A percentile compares a stretch with the other conserved stretches of the same genome.
phyloP scores from a whole-genome alignment of 148 eudicot species.

The Dysphania ambrosioides region DNA sequence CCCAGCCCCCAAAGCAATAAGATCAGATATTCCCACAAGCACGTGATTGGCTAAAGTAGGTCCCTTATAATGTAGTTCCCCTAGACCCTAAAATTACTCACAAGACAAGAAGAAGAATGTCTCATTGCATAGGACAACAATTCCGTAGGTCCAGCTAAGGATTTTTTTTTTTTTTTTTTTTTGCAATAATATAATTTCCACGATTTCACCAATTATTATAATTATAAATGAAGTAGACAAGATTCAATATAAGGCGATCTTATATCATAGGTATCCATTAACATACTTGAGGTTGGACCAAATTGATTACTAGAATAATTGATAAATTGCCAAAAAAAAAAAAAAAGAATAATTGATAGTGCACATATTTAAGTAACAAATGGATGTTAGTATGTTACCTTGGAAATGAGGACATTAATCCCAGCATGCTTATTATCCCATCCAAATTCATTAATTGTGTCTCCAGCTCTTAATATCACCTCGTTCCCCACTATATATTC shows the following conservation, averaged over 20 bases:
- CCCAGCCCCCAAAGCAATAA: slow-evolving; percentile 11
- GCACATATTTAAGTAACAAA: too few relatives aligned
- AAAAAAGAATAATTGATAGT: too few relatives aligned
- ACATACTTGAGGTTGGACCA: too few relatives aligned
- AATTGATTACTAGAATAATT: too few relatives aligned
- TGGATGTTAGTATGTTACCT: too few relatives aligned
- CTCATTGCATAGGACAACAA: slow-evolving; percentile 29
- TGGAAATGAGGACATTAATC: slow-evolving; percentile 84
- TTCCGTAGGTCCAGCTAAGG: slow-evolving; percentile 21
- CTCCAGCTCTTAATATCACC: slow-evolving; percentile 75
- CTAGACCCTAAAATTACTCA: slow-evolving; percentile 2
- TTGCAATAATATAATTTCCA: too few relatives aligned
- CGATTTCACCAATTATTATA: too few relatives aligned
- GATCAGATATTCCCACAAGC: slow-evolving; percentile 32
- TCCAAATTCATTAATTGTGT: slow-evolving; percentile 84
- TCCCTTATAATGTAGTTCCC: slow-evolving; percentile 17
- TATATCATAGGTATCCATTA: too few relatives aligned
- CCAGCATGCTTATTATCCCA: slow-evolving; percentile 99
- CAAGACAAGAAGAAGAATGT: slow-evolving; percentile 30
- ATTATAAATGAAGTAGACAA: too few relatives aligned
- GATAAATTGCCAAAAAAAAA: too few relatives aligned
- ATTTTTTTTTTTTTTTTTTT: too few relatives aligned
- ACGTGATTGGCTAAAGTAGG: slow-evolving; percentile 50
- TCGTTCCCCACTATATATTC: slow-evolving; percentile 81
- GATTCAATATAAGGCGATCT: too few relatives aligned